Evolutionary conservation across 106 monocot species (phyloP).

Genomic region (Dioscorea zingiberensis): DNA sequence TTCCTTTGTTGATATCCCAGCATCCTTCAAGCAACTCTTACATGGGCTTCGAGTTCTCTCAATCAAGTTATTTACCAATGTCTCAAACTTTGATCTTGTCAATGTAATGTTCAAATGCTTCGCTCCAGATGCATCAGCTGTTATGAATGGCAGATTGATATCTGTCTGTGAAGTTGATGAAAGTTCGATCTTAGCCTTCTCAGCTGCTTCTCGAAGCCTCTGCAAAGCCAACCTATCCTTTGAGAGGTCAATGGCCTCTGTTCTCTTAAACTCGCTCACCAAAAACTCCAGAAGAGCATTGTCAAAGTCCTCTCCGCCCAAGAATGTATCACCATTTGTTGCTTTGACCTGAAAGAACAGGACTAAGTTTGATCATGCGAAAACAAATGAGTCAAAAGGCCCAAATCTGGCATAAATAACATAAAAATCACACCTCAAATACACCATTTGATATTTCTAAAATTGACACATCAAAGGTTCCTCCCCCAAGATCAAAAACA

Average conservation of each 20-base stretch:
- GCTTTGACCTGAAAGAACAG: too few species aligned
- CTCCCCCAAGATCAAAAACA: too few species aligned
- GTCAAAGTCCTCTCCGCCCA: too few species aligned
- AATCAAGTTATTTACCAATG: conserved; percentile 37
- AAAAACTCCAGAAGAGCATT: conserved; percentile 30
- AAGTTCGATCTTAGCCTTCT: conserved; percentile 44
- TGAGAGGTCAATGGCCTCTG: conserved; percentile 36
- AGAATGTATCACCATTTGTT: too few species aligned
- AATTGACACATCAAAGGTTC: conserved; percentile 70
- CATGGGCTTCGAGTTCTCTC: conserved; percentile 40
- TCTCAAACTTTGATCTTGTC: conserved; percentile 53
- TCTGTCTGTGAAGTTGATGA: conserved; percentile 42
- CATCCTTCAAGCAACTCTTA: conserved; percentile 56
- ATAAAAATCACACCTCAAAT: conserved; percentile 33
- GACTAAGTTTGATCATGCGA: neutral
- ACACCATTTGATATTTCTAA: conserved; percentile 62
- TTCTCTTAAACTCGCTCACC: conserved; percentile 39
- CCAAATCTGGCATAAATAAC: neutral
- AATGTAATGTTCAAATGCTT: conserved; percentile 56
- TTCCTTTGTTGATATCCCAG: too few species aligned
- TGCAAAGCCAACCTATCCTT: conserved; percentile 27
- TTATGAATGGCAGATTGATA: too few species aligned
- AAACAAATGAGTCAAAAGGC: neutral
- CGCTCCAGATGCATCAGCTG: conserved; percentile 41
- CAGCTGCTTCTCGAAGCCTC: conserved; percentile 39